Evolutionary conservation across 345 rosid genomes (phyloP).

Genomic region (Noccaea caerulescens): DNA sequence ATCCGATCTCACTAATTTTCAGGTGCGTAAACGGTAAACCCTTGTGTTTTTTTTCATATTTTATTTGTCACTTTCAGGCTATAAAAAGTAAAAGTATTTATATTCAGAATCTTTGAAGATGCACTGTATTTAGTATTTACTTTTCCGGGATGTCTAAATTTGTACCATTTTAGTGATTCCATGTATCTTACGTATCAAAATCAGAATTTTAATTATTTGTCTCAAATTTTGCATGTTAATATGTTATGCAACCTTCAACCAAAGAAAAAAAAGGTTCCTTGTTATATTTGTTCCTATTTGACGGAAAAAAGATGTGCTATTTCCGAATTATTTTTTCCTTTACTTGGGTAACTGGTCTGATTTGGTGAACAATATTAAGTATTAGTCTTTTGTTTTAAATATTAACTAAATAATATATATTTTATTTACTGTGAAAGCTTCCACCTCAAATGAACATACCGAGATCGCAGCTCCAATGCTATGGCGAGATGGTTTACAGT

Average conservation of each 20-base stretch:
- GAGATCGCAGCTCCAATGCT: conserved; percentile 77
- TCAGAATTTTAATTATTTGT: neutral
- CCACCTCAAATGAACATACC: conserved; percentile 80
- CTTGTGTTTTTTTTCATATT: neutral
- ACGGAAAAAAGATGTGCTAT: neutral
- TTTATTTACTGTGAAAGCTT: conserved; percentile 49
- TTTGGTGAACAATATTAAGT: neutral
- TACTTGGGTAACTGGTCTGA: neutral
- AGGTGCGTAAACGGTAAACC: conserved; percentile 45
- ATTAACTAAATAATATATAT: neutral
- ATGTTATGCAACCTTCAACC: no score
- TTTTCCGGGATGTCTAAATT: neutral
- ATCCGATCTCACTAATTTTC: conserved; percentile 63
- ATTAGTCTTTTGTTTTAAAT: neutral
- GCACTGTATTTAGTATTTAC: conserved; percentile 1
- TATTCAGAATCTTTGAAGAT: conserved; percentile 6
- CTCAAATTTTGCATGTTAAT: neutral
- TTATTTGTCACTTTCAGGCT: neutral
- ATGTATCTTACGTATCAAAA: neutral
- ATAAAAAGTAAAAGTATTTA: neutral
- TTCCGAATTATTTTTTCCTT: neutral
- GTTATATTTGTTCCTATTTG: neutral
- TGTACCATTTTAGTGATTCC: neutral
- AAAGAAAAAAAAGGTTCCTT: no score
- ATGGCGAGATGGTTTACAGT: conserved; percentile 69